Evolutionary conservation across 2,329 filamentous ascomycete genomes (phyloP), one percentile per base, ranked within the genome.

Genomic region (Pseudogymnoascus sp.): DNA sequence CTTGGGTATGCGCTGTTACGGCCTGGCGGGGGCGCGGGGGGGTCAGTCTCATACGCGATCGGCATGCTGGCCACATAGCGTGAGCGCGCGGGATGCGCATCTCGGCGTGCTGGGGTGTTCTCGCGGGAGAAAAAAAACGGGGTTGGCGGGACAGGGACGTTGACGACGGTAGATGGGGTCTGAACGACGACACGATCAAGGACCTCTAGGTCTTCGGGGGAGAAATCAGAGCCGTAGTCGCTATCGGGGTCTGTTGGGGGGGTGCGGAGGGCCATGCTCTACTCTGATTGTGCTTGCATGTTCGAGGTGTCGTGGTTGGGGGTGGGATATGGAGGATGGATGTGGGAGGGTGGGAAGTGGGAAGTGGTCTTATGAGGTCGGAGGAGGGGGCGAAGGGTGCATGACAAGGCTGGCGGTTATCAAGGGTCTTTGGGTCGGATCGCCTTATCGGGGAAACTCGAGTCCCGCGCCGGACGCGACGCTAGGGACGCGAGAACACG

Each of bases 181-280:
- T 72, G 62, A 65, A 68, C 64, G 64, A 69, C 59, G 31, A 87
- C 71, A 40, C 78, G 75, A 69, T 78, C 77, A 63, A 86, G 69
- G 36, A 82, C 74, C 57, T 78, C 77, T 66, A 84, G 80, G 74
- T 86, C 83, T 67, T 83, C 81, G 2, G 78, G 73, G 6, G 82
- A 80, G 67, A 87, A 80, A 66, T 88, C 85, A 4, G 83, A 85
- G 66, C 84, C 86, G 79, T 87, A 88, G 67, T 87, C 84, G 73
- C 82, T 86, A 57, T 76, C 72, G 7, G 45, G 23, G 45, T 51
- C 45, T 7, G 23, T 51, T 29, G 23, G 45, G 45, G 45, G 23
- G 23, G 45, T 51, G 45, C 11, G 11, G 45, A n/a, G 45, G 45
- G 45, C 45, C 45, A 51, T 51, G 23, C 45, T 51, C 45, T 51